A percentile compares a stretch with the other conserved stretches of the same genome.
Evolutionary conservation across 129 eudicot genomes (phyloP).

Genomic region (Rutidosis leptorrhynchoides): DNA sequence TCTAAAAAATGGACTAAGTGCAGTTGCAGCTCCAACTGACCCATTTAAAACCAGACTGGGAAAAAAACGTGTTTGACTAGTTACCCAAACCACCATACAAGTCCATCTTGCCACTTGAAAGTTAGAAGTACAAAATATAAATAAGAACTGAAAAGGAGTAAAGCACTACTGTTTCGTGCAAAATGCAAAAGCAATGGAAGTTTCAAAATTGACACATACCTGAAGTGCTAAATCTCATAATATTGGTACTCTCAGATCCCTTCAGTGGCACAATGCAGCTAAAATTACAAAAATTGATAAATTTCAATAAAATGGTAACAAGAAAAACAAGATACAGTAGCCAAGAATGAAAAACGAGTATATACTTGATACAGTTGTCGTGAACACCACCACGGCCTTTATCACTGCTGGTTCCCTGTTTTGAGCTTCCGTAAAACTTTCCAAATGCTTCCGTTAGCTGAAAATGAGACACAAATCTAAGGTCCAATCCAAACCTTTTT

Average conservation of each 20-base stretch:
- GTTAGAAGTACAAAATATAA: background rate
- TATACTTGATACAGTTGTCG: constrained; percentile 91
- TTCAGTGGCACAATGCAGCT: constrained; percentile 81
- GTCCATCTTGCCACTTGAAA: background rate
- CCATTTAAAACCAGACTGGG: background rate
- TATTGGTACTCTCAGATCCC: constrained; percentile 41
- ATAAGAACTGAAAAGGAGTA: constrained; percentile 10
- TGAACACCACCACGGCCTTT: constrained; percentile 62
- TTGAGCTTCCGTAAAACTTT: constrained; percentile 89
- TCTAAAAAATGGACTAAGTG: background rate
- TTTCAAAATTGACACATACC: constrained; percentile 33
- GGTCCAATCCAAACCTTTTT: background rate
- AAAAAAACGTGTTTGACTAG: background rate
- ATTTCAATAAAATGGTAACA: constrained; percentile 6
- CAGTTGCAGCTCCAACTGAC: background rate
- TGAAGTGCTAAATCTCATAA: constrained; percentile 82
- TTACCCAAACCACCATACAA: background rate
- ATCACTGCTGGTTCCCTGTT: constrained; percentile 55
- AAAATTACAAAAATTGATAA: constrained; percentile 11
- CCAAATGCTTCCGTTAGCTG: constrained; percentile 94
- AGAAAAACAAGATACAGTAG: background rate
- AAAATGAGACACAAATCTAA: constrained; percentile 18
- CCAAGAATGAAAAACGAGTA: background rate
- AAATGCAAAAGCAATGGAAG: background rate
- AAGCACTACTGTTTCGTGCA: background rate